These are phyloP conservation scores for Ploettnerulaceae sp. DNA, from an alignment of 2,329 filamentous ascomycete genomes.

Conservation along the genomic window DNA sequence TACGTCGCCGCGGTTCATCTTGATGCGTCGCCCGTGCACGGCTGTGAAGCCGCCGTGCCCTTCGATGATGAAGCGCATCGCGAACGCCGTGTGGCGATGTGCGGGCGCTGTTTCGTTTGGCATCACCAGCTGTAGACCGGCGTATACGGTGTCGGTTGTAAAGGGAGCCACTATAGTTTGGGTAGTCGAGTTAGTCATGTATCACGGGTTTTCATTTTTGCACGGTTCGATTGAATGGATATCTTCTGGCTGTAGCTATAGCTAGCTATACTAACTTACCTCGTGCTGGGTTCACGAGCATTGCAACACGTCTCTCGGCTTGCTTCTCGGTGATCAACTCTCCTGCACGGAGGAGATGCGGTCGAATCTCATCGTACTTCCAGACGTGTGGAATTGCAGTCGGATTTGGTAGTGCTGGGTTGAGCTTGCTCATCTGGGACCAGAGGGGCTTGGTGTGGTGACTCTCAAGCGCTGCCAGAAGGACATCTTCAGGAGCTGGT, in stretches of 20 bases:
- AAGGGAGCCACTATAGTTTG: slow-evolving; percentile 45
- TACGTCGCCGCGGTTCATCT: slow-evolving; percentile 49
- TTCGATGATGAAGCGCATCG: slow-evolving; percentile 54
- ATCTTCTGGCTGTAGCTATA: no score
- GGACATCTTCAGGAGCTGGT: no score
- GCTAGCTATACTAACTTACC: slow-evolving; percentile 25
- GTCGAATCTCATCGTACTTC: slow-evolving; percentile 35
- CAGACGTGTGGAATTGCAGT: slow-evolving; percentile 38
- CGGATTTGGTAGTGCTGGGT: slow-evolving; percentile 44
- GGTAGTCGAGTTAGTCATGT: no score
- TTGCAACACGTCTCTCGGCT: slow-evolving; percentile 40
- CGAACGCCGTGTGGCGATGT: slow-evolving; percentile 52
- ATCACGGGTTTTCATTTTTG: no score
- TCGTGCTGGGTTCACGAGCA: slow-evolving; percentile 39
- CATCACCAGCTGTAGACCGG: slow-evolving; percentile 52
- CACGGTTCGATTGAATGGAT: no score
- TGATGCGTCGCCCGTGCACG: slow-evolving; percentile 49
- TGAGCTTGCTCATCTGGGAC: slow-evolving; percentile 44
- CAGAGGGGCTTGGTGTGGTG: slow-evolving; percentile 39
- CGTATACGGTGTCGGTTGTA: slow-evolving; percentile 55
- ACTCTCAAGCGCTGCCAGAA: neutral
- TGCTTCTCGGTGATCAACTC: slow-evolving; percentile 37
- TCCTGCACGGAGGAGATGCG: slow-evolving; percentile 35
- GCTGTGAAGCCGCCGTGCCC: slow-evolving; percentile 52
- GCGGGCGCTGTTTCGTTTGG: slow-evolving; percentile 51